A percentile compares a stretch with the other conserved stretches of the same genome.
Conservation (phyloP, 2,329 filamentous ascomycete genomes). For the Fusarium sacchari region DNA sequence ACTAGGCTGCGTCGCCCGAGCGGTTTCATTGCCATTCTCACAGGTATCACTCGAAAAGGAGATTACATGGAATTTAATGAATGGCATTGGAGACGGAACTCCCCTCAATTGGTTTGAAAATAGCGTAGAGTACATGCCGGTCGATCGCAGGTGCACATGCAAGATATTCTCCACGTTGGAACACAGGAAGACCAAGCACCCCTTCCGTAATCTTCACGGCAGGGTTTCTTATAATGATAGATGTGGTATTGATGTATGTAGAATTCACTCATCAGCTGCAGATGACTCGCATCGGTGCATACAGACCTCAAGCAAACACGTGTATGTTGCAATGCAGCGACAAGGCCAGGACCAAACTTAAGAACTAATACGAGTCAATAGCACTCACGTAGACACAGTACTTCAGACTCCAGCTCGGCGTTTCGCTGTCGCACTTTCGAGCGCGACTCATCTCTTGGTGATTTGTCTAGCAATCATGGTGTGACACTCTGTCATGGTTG, state of each 20-base stretch:
- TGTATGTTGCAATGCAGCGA: neutral
- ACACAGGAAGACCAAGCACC: neutral
- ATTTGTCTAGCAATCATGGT: neutral
- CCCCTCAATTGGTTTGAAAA: too few species aligned
- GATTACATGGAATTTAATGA: neutral
- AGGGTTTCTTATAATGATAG: neutral
- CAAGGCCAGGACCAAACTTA: accelerated
- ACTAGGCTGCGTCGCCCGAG: neutral
- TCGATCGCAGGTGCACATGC: neutral
- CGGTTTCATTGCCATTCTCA: neutral
- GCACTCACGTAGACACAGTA: accelerated
- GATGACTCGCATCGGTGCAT: too few species aligned
- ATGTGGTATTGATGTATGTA: too few species aligned
- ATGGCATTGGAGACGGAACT: neutral
- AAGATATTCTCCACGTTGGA: neutral
- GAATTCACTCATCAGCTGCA: neutral
- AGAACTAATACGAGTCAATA: too few species aligned
- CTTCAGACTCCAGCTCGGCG: accelerated
- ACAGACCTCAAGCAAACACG: neutral
- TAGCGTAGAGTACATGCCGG: neutral
- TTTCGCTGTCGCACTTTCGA: neutral
- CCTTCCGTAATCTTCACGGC: accelerated
- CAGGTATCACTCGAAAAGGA: accelerated
- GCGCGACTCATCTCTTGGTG: neutral
- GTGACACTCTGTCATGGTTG: neutral